A percentile compares a stretch with the other conserved stretches of the same genome.
These are phyloP conservation scores for Pleurotus salmoneostramineus DNA, from an alignment of 768 basidiomycete genomes.

Conservation along the genomic window DNA sequence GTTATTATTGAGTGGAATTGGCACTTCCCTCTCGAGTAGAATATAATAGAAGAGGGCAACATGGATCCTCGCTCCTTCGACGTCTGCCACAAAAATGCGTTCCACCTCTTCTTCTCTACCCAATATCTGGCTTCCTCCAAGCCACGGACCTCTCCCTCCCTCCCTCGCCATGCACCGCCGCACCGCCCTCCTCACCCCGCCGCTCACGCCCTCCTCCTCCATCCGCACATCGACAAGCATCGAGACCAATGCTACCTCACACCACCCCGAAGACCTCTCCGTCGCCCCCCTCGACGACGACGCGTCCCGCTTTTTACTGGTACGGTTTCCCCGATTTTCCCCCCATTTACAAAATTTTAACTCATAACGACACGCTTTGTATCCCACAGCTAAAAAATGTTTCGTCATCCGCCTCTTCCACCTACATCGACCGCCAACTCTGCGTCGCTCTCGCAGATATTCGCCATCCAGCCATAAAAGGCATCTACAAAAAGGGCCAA, in stretches of 20 bases:
- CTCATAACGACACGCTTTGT: no score
- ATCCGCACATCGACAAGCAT: slow-evolving; percentile 14
- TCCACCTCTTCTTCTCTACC: no score
- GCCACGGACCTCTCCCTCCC: no score
- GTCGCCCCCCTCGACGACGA: neutral
- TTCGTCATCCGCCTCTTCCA: slow-evolving; percentile 16
- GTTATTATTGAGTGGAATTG: neutral
- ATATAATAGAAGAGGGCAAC: no score
- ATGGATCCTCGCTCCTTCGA: no score
- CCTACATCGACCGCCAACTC: slow-evolving; percentile 24
- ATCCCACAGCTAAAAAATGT: slow-evolving; percentile 34
- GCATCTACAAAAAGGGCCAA: slow-evolving; percentile 12
- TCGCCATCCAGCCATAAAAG: neutral
- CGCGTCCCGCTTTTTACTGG: slow-evolving; percentile 11
- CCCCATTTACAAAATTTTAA: no score
- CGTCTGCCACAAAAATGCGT: no score
- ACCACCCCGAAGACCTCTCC: slow-evolving; percentile 11
- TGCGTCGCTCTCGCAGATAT: neutral
- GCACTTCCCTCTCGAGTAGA: no score
- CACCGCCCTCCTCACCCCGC: slow-evolving; percentile 42
- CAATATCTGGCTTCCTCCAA: no score
- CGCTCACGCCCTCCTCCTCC: slow-evolving; percentile 47
- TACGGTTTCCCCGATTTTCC: neutral
- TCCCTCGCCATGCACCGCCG: no score
- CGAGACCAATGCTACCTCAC: slow-evolving; percentile 9